Percentiles rank a stretch among this genome's conserved stretches.
These are phyloP conservation scores for Diaporthe australafricana DNA, from an alignment of 2,329 filamentous ascomycete genomes.

Conservation along the genomic window DNA sequence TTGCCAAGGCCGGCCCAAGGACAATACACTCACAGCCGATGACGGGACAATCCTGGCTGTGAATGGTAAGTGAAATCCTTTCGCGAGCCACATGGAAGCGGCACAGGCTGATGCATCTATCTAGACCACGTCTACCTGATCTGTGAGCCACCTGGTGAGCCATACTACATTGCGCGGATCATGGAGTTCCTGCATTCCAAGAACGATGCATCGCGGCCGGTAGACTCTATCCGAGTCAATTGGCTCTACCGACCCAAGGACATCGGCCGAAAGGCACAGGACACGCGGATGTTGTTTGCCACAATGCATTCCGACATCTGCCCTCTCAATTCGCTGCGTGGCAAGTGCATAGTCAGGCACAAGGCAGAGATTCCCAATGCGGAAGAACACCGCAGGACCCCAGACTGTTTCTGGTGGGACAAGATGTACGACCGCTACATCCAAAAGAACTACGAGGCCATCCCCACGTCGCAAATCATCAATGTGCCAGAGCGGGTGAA, in stretches of 20 bases:
- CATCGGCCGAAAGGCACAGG: slow-evolving; percentile 90
- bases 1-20: slow-evolving; percentile 74
- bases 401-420: slow-evolving; percentile 95
- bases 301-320: slow-evolving; percentile 99
- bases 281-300: slow-evolving; percentile 91
- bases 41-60: slow-evolving; percentile 86
- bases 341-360: slow-evolving; percentile 92
- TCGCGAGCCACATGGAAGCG: slow-evolving; percentile 15
- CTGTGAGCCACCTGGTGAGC: slow-evolving; percentile 96
- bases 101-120: slow-evolving; percentile 18
- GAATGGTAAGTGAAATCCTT: slow-evolving; percentile 76
- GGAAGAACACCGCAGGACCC: slow-evolving; percentile 84
- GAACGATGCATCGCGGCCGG: slow-evolving; percentile 76
- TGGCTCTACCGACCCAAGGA: slow-evolving; percentile 99
- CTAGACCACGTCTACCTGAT: slow-evolving; percentile 90
- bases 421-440: slow-evolving; percentile 99
- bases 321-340: slow-evolving; percentile 90
- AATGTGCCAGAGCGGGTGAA: slow-evolving; percentile 97
- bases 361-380: slow-evolving; percentile 85
- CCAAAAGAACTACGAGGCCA: slow-evolving; percentile 96
- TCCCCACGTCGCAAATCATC: slow-evolving; percentile 91
- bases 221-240: slow-evolving; percentile 94
- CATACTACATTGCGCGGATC: slow-evolving; percentile 96
- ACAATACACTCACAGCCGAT: slow-evolving; percentile 86
- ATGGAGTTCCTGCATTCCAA: slow-evolving; percentile 96